These are phyloP conservation scores for Cymbopogon citratus DNA, from an alignment of 176 grass and related monocot genomes.

Conservation along the genomic window DNA sequence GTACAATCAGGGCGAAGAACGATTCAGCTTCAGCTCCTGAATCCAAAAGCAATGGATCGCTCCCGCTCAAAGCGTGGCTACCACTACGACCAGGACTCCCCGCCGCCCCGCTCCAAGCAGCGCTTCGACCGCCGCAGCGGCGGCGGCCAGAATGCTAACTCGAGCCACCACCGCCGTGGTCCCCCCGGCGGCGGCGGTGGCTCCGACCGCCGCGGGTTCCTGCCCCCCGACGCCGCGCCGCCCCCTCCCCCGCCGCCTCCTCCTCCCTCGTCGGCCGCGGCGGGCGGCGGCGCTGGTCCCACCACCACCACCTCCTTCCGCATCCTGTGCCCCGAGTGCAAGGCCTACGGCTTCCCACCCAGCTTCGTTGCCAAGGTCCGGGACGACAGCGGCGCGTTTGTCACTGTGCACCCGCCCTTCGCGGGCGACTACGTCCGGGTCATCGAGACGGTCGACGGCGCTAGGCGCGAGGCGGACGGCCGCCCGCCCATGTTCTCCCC, in stretches of 20 bases:
- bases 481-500: constrained; percentile 80
- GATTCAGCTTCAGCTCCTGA: neutral
- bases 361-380: constrained; percentile 48
- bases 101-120: constrained; percentile 69
- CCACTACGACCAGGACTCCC: constrained; percentile 68
- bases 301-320: constrained; percentile 80
- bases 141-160: constrained; percentile 39
- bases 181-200: constrained; percentile 28
- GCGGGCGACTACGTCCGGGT: constrained; percentile 60
- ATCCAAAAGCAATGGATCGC: constrained; percentile 54
- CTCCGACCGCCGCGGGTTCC: constrained; percentile 47
- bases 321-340: constrained; percentile 83
- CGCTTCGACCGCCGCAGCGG: constrained; percentile 66
- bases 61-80: constrained; percentile 80
- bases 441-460: constrained; percentile 75
- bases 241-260: constrained; percentile 39
- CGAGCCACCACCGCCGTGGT: constrained; percentile 38
- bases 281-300: constrained; percentile 1
- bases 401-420: constrained; percentile 57
- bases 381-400: constrained; percentile 69
- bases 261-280: neutral
- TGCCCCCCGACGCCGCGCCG: constrained; percentile 25
- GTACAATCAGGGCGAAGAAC: neutral
- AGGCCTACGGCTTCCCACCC: constrained; percentile 53
- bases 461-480: constrained; percentile 51